Percentiles rank a stretch among this genome's conserved stretches.
Evolutionary conservation across 1,284 basidiomycete genomes (phyloP).

Genomic region (Moesziomyces parantarcticus): DNA sequence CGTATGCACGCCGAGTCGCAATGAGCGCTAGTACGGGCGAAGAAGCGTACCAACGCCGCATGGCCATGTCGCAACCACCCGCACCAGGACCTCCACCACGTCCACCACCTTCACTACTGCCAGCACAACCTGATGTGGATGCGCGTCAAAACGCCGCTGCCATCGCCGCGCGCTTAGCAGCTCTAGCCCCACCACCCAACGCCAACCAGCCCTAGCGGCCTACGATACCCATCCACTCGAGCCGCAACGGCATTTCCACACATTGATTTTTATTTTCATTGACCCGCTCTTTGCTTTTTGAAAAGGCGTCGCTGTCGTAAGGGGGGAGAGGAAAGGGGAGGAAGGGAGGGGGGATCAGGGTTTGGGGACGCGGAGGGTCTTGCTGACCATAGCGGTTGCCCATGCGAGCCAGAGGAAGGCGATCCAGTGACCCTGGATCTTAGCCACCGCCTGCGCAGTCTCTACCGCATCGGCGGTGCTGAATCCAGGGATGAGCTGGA

Average conservation of each 20-base stretch:
- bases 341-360: slow-evolving; percentile 28
- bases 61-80: slow-evolving; percentile 31
- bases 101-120: slow-evolving; percentile 9
- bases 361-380: slow-evolving; percentile 66
- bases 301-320: too few species aligned
- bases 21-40: slow-evolving; percentile 25
- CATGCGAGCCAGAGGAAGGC: slow-evolving; percentile 60
- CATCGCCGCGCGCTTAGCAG: slow-evolving; percentile 51
- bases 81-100: slow-evolving; percentile 28
- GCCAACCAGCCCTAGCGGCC: too few species aligned
- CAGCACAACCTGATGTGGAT: slow-evolving; percentile 13
- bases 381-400: slow-evolving; percentile 64
- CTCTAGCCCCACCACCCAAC: slow-evolving; percentile 2
- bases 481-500: slow-evolving; percentile 31
- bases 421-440: slow-evolving; percentile 55
- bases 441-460: slow-evolving; percentile 27
- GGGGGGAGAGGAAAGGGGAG: not conserved
- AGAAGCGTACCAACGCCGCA: slow-evolving; percentile 36
- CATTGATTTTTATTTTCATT: slow-evolving; percentile 1
- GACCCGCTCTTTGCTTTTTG: not conserved
- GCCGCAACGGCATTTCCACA: not conserved
- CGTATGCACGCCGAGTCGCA: slow-evolving; percentile 30
- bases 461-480: not conserved
- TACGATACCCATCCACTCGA: too few species aligned
- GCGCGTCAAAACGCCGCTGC: slow-evolving; percentile 46